phyloP scores from a whole-genome alignment of 2,329 filamentous ascomycete species.

The Penicillium sp. region DNA sequence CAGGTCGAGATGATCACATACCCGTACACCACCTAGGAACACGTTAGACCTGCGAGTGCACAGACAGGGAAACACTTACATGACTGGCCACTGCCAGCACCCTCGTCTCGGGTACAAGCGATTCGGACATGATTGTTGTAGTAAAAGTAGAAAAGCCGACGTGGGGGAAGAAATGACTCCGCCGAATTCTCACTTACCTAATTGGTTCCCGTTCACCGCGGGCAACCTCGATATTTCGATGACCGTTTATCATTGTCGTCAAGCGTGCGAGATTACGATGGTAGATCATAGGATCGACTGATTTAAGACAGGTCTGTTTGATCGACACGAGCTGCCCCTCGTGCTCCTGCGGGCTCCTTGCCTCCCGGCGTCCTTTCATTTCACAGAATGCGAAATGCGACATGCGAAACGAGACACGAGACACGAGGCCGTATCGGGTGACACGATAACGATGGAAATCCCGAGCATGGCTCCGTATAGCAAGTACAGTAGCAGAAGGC shows the following conservation, averaged over 20 bases:
- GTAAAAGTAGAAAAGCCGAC: conserved; percentile 4
- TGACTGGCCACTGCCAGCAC: conserved; percentile 91
- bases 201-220: conserved; percentile 14
- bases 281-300: background rate
- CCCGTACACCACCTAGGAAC: conserved; percentile 34
- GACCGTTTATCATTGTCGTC: too few species aligned
- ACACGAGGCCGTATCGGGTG: background rate
- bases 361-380: background rate
- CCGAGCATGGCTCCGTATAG: background rate
- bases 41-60: background rate
- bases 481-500: background rate
- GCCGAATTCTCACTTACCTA: conserved; percentile 18
- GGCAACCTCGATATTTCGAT: background rate
- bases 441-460: background rate
- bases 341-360: background rate
- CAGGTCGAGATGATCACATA: conserved; percentile 19
- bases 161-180: conserved; percentile 11
- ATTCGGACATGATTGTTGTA: conserved; percentile 34
- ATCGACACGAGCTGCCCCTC: background rate
- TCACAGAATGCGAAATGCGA: background rate
- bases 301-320: background rate
- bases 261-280: too few species aligned
- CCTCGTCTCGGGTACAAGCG: conserved; percentile 58
- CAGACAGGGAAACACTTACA: conserved; percentile 55
- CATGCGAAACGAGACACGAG: background rate